Evolutionary conservation across 495 filamentous ascomycete genomes (phyloP).

Genomic region (Daldinia bambusicola): DNA sequence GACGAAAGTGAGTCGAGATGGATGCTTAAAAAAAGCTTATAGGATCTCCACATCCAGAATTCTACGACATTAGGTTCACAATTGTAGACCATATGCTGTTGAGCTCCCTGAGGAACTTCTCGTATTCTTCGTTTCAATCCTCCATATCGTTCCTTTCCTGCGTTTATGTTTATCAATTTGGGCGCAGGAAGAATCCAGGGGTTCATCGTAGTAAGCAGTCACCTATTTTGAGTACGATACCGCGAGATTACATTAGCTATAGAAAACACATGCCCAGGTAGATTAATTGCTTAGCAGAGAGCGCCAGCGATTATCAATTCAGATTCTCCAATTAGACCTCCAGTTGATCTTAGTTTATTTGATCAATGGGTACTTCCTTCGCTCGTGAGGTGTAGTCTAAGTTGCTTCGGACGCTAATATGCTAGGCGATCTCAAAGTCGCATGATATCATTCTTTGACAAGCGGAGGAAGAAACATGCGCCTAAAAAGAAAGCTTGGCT

Average conservation of each 20-base stretch:
- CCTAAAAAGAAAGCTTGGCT: conserved; percentile 6
- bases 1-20: neutral
- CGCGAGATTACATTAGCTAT: neutral
- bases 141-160: neutral
- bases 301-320: neutral
- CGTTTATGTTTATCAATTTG: neutral
- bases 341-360: neutral
- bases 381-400: too few species aligned
- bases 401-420: neutral
- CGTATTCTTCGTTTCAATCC: neutral
- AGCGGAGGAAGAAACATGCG: neutral
- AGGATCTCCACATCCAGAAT: neutral
- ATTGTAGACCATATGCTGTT: neutral
- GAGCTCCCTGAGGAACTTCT: neutral
- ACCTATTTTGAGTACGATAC: neutral
- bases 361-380: too few species aligned
- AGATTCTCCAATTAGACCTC: neutral
- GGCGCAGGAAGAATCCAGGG: neutral
- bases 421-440: neutral
- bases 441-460: neutral
- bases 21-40: neutral
- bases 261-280: neutral
- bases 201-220: neutral
- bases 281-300: neutral
- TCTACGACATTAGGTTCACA: neutral